Base-by-base conservation (phyloP, 1,284 basidiomycete genomes). In the Papiliotrema fonsecae region DNA sequence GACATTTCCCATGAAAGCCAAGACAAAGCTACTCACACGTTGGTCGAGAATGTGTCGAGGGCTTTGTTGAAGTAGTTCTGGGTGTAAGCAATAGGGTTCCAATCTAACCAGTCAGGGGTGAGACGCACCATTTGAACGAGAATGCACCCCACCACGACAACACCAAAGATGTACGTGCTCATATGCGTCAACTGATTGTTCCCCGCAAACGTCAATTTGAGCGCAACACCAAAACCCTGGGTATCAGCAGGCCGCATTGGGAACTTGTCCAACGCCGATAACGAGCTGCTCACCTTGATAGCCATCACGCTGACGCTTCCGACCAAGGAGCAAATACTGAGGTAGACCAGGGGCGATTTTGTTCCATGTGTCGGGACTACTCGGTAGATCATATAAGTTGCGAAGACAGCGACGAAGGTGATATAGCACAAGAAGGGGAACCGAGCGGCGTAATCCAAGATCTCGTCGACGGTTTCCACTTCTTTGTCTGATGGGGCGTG, bases 51-150 rank as follows among this genome's bases (percentile, higher is more conserved):
- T 1, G 86, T 89, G 69, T 97, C 94, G 46, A 98, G 80, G 0
- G 94, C 96, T 70, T 97, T 97, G 79, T 97, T 98, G 77, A 97
- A 97, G 77, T 96, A 98, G 76, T 97, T 94, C 72, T 74, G 49
- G n/a, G 19, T 10, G 16, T 19, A 4, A 18, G 18, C 16, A n/a
- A n/a, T n/a, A n/a, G n/a, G n/a, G n/a, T n/a, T 26, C 6, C 6
- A 32, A 14, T 3, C 42, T 24, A 21, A 10, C 6, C 6, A 18
- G 3, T n/a, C 6, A 14, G 19, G 11, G n/a, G 18, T 6, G 21
- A 4, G 22, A 56, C 67, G 42, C 35, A 73, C 69, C 88, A 96
- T 93, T 75, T 97, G 93, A 2, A 96, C 82, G 45, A 96, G 68
- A 65, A 98, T 97, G 75, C 91, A 97, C 2, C 83, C 76, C 1